Evolutionary conservation across 441 rosid species (phyloP).

Genomic region (Populus hybrid): DNA sequence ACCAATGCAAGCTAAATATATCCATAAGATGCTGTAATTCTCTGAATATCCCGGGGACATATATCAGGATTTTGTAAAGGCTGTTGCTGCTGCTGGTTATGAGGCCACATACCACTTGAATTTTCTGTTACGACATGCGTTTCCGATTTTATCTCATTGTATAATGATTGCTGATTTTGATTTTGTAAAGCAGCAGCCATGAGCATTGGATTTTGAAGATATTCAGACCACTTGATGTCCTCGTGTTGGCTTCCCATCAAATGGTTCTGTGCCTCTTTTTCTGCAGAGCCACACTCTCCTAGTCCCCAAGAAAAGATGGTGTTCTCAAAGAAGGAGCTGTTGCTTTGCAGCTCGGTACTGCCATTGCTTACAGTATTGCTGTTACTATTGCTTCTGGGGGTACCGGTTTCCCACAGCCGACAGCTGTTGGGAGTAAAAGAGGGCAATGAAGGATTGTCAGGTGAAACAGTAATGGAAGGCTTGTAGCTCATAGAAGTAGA

Average conservation of each 20-base stretch:
- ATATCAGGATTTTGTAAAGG: conserved; percentile 31
- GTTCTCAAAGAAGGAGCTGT: conserved; percentile 42
- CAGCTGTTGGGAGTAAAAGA: conserved; percentile 29
- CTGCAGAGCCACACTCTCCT: conserved; percentile 43
- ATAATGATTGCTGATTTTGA: conserved; percentile 41
- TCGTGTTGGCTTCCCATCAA: conserved; percentile 33
- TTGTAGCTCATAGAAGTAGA: conserved; percentile 34
- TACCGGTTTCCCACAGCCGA: conserved; percentile 41
- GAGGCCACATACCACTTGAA: conserved; percentile 40
- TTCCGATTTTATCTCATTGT: conserved; percentile 56
- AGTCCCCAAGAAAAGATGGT: conserved; percentile 48
- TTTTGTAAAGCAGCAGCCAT: conserved; percentile 46
- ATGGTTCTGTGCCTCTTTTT: conserved; percentile 39
- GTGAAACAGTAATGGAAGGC: conserved; percentile 23
- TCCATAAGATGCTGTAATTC: conserved; percentile 50
- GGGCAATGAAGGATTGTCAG: conserved; percentile 27
- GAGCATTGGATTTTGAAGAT: conserved; percentile 37
- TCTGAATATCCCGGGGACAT: conserved; percentile 42
- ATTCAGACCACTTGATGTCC: conserved; percentile 52
- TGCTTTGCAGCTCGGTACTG: conserved; percentile 39
- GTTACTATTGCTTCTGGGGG: conserved; percentile 28
- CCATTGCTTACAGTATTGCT: conserved; percentile 34
- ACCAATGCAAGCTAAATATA: conserved; percentile 31
- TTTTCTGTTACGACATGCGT: conserved; percentile 33
- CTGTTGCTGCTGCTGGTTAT: conserved; percentile 35